Evolutionary conservation across 2,329 filamentous ascomycete genomes (phyloP), one percentile per base, ranked within the genome.

Genomic region (Achaetomium macrosporum): DNA sequence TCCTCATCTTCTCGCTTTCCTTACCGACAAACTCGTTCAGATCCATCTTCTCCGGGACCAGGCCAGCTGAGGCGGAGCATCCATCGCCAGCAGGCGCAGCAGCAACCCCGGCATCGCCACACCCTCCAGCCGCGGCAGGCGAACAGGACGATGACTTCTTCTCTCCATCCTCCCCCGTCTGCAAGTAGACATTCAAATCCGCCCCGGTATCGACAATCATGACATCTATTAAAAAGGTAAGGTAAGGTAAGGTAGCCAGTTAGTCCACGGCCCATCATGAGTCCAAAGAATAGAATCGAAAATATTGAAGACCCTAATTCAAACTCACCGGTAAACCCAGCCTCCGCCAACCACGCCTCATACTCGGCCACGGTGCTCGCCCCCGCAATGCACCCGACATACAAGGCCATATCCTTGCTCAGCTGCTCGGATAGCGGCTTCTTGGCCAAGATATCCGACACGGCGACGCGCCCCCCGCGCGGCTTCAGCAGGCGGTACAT

Each of bases 361-460:
- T 85, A 85, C 48, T 77, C 71, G 1, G 33, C 57, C 0, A 79
- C 70, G 51, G 68, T 63, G 55, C 78, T 82, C 1, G 82, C 79
- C 0, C 82, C 81, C 1, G 78, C 72, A 29, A 85, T 71, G 55
- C 82, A 85, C 0, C 82, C 81, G 2, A 83, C 76, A 62, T 83
- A 82, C 6, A 84, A 61, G 1, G 74, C 73, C 20, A 81, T 68
- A 57, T 75, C 70, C 1, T 68, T 66, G 44, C 67, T 71, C n/a
- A 85, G 61, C n/a, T 72, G 62, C 8, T 74, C 62, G 0, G 79
- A 68, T 1, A 84, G 66, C 9, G 67, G 60, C 61, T 75, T 76
- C 51, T 68, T 72, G 1, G 77, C 73, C 1, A 85, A 67, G 11
- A 85, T 82, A 60, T 86, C 82, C 1, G 74, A 78, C 35, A 86